These are phyloP conservation scores for Penicillium salamii DNA, from an alignment of 495 filamentous ascomycete genomes.

Conservation along the genomic window DNA sequence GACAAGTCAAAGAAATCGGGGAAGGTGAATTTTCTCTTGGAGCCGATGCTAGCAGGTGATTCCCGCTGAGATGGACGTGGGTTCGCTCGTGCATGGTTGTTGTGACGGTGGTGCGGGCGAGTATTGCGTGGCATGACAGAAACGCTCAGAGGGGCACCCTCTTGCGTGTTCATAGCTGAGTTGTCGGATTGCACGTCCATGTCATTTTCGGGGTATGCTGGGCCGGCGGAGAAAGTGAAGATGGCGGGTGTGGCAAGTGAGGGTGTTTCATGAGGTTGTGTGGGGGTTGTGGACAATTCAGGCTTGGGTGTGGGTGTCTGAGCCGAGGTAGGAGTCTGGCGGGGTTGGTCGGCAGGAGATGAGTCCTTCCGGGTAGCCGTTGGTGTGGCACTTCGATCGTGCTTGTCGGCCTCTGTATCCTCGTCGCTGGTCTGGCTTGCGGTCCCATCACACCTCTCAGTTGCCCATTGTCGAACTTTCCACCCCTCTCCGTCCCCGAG, in stretches of 20 bases:
- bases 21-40: constrained; percentile 74
- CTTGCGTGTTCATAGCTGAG: constrained; percentile 26
- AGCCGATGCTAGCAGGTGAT: constrained; percentile 55
- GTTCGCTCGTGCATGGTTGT: constrained; percentile 37
- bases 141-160: constrained; percentile 45
- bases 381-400: constrained; percentile 59
- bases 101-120: constrained; percentile 51
- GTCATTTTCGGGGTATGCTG: constrained; percentile 65
- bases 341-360: constrained; percentile 30
- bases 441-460: constrained; percentile 67
- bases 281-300: constrained; percentile 18
- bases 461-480: constrained; percentile 80
- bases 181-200: constrained; percentile 57
- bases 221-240: constrained; percentile 69
- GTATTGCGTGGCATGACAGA: constrained; percentile 51
- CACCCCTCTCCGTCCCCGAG: constrained; percentile 76
- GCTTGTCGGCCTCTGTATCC: constrained; percentile 55
- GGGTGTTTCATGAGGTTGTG: constrained; percentile 25
- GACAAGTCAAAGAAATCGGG: constrained; percentile 83
- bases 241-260: constrained; percentile 32
- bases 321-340: constrained; percentile 34
- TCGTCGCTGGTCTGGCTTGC: constrained; percentile 67
- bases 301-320: constrained; percentile 33
- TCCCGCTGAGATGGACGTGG: constrained; percentile 41
- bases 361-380: constrained; percentile 52